These are phyloP conservation scores for Bjerkandera adusta DNA, from an alignment of 1,284 basidiomycete genomes.

Conservation along the genomic window DNA sequence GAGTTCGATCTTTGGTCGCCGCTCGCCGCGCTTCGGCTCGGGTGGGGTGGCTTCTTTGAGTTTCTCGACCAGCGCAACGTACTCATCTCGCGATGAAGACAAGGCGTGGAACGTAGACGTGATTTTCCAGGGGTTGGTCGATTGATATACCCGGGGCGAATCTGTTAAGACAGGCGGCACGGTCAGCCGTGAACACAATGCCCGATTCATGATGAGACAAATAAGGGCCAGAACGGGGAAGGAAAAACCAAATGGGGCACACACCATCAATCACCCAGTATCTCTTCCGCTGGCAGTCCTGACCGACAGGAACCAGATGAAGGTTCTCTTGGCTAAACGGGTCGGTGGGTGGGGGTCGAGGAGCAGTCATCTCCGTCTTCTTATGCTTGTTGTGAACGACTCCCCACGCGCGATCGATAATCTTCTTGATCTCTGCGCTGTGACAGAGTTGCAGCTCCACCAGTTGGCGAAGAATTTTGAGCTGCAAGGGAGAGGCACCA, in stretches of 20 bases:
- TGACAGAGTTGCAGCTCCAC: slow-evolving; percentile 77
- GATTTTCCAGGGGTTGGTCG: slow-evolving; percentile 84
- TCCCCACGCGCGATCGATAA: slow-evolving; percentile 81
- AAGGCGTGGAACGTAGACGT: slow-evolving; percentile 68
- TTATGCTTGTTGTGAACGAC: slow-evolving; percentile 78
- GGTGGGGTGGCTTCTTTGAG: slow-evolving; percentile 53
- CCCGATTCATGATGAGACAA: slow-evolving; percentile 40
- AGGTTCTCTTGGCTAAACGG: slow-evolving; percentile 61
- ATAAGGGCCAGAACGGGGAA: slow-evolving; percentile 65
- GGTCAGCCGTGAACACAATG: slow-evolving; percentile 23
- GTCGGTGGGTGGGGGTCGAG: slow-evolving; percentile 52
- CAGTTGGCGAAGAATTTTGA: slow-evolving; percentile 74
- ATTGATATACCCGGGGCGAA: slow-evolving; percentile 75
- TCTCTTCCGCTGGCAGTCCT: slow-evolving; percentile 67
- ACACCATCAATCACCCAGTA: slow-evolving; percentile 82
- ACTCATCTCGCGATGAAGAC: slow-evolving; percentile 70
- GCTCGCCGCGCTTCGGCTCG: slow-evolving; percentile 44
- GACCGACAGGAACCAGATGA: slow-evolving; percentile 66
- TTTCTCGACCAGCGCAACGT: slow-evolving; percentile 55
- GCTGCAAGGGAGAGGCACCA: slow-evolving; percentile 42
- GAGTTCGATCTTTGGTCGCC: slow-evolving; percentile 51
- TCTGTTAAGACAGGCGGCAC: slow-evolving; percentile 45
- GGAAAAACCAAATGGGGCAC: slow-evolving; percentile 43
- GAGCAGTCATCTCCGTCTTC: slow-evolving; percentile 60
- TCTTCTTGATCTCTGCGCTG: slow-evolving; percentile 60